Evolutionary conservation across 2,329 filamentous ascomycete genomes (phyloP), one percentile per base, ranked within the genome.

Genomic region (Bertia moriformis): DNA sequence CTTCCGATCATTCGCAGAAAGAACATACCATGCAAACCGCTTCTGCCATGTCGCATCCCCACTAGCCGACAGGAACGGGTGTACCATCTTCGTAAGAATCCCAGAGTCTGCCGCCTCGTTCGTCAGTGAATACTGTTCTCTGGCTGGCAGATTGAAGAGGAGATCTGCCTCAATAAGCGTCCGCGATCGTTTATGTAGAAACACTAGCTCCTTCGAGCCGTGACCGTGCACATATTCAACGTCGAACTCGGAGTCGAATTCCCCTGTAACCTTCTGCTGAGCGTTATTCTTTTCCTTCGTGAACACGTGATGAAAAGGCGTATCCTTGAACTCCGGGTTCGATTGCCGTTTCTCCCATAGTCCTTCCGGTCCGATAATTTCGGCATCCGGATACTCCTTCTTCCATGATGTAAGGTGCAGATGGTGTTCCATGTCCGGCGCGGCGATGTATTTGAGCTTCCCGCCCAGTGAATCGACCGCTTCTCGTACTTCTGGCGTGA

Each of bases 141-240:
- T 68, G 0, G 74, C 65, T 0, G 77, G 77, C 4, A 78, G 53
- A 48, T 81, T 82, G 62, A 82, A 83, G 38, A 82, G 49, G 24
- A 81, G 55, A 54, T 83, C 77, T 10, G 73, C 78, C 52, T 78
- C 63, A 45, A 82, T 79, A 32, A 83, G 54, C 0, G 74, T 78
- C 35, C 62, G 59, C 30, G 38, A 32, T 4, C 71, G 74, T 42
- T 69, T 71, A 57, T 82, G 73, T 46, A 71, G 56, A 57, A 81
- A 73, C 3, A 78, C 73, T 19, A 82, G 57, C 51, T 83, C 77
- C 45, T 76, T 19, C 19, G 38, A 33, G 14, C 14, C 18, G 14
- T 39, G 40, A 2, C 65, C 66, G 46, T 70, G 58, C 33, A 80
- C 69, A 49, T 74, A 82, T 50, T 80, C 75, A 29, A 57, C 63